Evolutionary conservation across 495 filamentous ascomycete genomes (phyloP), one percentile per base, ranked within the genome.

Genomic region (Aspergillus egyptiacus): DNA sequence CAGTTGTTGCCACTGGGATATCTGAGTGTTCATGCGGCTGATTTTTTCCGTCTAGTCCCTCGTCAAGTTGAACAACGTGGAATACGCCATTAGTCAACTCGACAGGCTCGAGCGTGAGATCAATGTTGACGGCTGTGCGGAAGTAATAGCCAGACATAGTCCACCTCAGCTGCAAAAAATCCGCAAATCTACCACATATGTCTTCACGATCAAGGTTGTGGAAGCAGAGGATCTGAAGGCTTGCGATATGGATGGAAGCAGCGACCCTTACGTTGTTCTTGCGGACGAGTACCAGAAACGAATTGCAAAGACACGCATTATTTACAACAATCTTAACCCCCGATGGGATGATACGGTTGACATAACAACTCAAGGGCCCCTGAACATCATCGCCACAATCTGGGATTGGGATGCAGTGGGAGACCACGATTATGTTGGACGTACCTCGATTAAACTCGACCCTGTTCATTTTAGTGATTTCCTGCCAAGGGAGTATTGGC

Each of bases 341-440:
- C 83, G 94, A 13, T 99, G 94, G 94, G 94, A 99, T 58, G 94
- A 97, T 68, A 85, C 88, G 2, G 83, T 96, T 13, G 94, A 99
- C 60, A 96, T 99, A 56, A 91, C 89, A 17, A 95, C 94, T 0
- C 81, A 85, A 44, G 91, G 94, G 1, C 81, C 91, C 27, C 71
- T 97, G 32, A 96, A 95, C 57, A 83, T 99, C 57, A 93, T 96
- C 54, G 91, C 90, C 19, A 99, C 93, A 1, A 86, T 97, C 20
- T 99, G 94, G 94, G 94, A 99, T 69, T 94, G 91, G 82, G 94
- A 99, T 70, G 85, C 88, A 11, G 81, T 99, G 47, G 93, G 94
- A 33, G 94, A 99, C 60, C 93, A 99, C 53, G 94, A 99, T 59
- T 97, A 93, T 60, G 88, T 97, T 31, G 93, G 93, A 10, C 81